Conservation (phyloP, 2,329 filamentous ascomycete genomes). For the Aspergillus proliferans region DNA sequence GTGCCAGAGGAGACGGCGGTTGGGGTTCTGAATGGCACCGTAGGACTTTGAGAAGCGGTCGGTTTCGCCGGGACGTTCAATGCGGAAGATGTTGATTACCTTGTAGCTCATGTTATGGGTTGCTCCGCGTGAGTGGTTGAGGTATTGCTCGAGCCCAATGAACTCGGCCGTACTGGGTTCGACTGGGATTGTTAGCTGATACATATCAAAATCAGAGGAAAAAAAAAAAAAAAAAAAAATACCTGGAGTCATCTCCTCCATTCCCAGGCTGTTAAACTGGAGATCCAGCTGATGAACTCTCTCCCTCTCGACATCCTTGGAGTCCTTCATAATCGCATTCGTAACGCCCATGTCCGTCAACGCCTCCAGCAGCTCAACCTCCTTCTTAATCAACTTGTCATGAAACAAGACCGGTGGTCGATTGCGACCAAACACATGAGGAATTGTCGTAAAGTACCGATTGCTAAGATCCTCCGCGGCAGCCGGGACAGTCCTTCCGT, state of each 20-base stretch:
- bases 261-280: constrained; percentile 63
- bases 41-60: constrained; percentile 61
- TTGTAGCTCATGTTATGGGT: constrained; percentile 55
- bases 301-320: constrained; percentile 42
- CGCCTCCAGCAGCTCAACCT: constrained; percentile 73
- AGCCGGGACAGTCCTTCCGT: constrained; percentile 30
- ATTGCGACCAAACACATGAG: constrained; percentile 70
- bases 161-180: constrained; percentile 58
- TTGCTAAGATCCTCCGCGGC: constrained; percentile 65
- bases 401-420: constrained; percentile 62
- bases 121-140: constrained; percentile 58
- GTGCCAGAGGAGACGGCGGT: constrained; percentile 79
- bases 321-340: constrained; percentile 67
- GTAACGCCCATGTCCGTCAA: constrained; percentile 82
- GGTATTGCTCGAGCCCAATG: constrained; percentile 57
- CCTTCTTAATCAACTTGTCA: constrained; percentile 58
- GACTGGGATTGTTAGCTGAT: constrained; percentile 34
- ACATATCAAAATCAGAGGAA: background rate
- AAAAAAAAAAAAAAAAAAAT: constrained; percentile 8
- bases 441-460: constrained; percentile 73
- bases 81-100: constrained; percentile 72
- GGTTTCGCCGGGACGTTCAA: constrained; percentile 67
- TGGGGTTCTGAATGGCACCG: constrained; percentile 48
- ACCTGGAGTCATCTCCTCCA: constrained; percentile 68
- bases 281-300: constrained; percentile 61